Conservation (phyloP, 78 protist genomes). For the Dictyostelium firmibasis region DNA sequence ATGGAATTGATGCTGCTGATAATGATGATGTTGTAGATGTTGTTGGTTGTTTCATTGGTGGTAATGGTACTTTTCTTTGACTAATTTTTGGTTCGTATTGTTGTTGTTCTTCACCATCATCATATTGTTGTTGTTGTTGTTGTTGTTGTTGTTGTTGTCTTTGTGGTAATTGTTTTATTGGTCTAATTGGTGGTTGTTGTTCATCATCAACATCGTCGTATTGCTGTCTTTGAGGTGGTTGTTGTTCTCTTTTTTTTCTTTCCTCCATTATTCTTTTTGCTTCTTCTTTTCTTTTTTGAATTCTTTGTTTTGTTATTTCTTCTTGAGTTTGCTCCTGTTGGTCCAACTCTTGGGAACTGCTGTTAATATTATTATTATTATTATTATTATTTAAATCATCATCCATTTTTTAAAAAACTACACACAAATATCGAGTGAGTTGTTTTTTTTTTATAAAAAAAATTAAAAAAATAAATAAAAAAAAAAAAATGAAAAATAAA, state of each 20-base stretch:
- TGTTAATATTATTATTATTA: neutral
- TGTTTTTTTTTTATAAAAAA: neutral
- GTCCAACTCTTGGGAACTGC: neutral
- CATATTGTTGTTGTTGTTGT: constrained; percentile 40
- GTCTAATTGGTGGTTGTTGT: neutral
- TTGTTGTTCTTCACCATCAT: neutral
- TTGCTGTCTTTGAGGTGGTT: neutral
- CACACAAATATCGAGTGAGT: neutral
- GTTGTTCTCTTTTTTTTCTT: constrained; percentile 70
- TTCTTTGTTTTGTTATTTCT: constrained; percentile 47
- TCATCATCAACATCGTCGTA: neutral
- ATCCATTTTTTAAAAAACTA: neutral
- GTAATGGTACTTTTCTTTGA: neutral
- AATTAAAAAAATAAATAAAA: neutral
- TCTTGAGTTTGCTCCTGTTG: constrained; percentile 14
- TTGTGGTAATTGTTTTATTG: constrained; percentile 18
- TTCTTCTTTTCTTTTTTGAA: constrained; percentile 75
- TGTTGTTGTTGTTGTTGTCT: neutral
- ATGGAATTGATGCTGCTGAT: neutral
- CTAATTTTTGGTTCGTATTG: neutral
- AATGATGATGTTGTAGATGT: neutral
- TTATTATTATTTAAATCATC: neutral
- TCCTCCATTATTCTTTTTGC: constrained; percentile 72
- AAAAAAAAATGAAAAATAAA: neutral
- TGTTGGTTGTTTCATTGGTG: neutral